Conservation (phyloP, 1,139 yeast genomes). For the Taphrina populina region DNA sequence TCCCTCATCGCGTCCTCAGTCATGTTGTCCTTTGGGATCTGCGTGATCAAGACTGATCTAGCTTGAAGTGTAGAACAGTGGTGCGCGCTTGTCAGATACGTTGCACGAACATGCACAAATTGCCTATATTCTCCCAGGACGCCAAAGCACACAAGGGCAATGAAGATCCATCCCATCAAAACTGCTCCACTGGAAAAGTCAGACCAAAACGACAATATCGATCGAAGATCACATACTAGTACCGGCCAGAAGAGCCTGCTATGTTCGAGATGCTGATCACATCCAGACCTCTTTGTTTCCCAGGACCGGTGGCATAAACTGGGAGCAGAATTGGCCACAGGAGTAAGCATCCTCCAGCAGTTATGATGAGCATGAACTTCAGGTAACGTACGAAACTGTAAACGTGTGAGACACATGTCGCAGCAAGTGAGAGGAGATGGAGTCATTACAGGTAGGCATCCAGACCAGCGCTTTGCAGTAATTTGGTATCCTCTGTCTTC, state of each 20-base stretch:
- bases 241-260: conserved; percentile 29
- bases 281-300: conserved; percentile 64
- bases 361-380: conserved; percentile 59
- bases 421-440: no score
- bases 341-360: conserved; percentile 62
- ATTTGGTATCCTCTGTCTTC: conserved; percentile 55
- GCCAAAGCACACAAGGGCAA: conserved; percentile 65
- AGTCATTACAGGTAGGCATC: conserved; percentile 62
- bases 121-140: conserved; percentile 79
- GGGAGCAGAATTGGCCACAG: conserved; percentile 81
- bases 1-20: conserved; percentile 59
- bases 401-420: background rate
- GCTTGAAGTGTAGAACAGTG: conserved; percentile 72
- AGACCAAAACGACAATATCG: no score
- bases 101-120: conserved; percentile 76
- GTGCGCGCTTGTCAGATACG: conserved; percentile 70
- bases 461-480: conserved; percentile 75
- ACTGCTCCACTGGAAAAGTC: conserved; percentile 58
- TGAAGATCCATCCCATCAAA: conserved; percentile 72
- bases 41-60: conserved; percentile 74
- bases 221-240: conserved; percentile 50
- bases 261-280: conserved; percentile 70
- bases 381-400: conserved; percentile 64
- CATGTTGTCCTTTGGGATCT: conserved; percentile 68
- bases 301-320: conserved; percentile 80